phyloP scores from a whole-genome alignment of 768 basidiomycete genomes.

The Podaxis pistillaris region DNA sequence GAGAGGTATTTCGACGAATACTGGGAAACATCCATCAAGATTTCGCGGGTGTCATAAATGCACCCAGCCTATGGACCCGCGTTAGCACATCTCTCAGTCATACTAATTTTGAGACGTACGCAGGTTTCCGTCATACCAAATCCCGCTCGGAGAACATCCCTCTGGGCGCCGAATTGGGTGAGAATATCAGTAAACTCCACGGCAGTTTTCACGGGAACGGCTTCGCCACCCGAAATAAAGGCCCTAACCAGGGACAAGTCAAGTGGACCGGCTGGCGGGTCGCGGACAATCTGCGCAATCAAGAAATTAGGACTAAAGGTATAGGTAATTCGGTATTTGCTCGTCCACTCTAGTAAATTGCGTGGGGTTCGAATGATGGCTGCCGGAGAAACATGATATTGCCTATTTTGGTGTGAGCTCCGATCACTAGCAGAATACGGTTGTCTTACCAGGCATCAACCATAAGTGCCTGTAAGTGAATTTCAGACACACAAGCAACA shows the following conservation, averaged over 20 bases:
- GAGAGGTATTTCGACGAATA: slow-evolving; percentile 5
- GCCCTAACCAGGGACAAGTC: slow-evolving; percentile 1
- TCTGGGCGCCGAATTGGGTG: neutral
- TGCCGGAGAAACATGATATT: slow-evolving; percentile 8
- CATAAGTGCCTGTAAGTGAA: slow-evolving; percentile 10
- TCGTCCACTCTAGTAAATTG: slow-evolving; percentile 7
- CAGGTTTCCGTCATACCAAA: slow-evolving; percentile 13
- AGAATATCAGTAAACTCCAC: slow-evolving; percentile 11
- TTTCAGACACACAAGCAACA: slow-evolving; percentile 11
- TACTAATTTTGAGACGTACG: neutral
- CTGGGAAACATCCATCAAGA: neutral
- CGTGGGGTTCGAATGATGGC: slow-evolving; percentile 5
- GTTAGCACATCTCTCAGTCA: neutral
- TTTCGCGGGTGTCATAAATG: slow-evolving; percentile 11
- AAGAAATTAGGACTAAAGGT: slow-evolving; percentile 12
- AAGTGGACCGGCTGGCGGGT: neutral
- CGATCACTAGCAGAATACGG: neutral
- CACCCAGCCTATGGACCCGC: slow-evolving; percentile 2
- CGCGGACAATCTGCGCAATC: slow-evolving; percentile 9
- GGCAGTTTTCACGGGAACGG: slow-evolving; percentile 8
- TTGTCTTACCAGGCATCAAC: slow-evolving; percentile 6
- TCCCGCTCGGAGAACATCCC: slow-evolving; percentile 12
- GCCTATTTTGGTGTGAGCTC: slow-evolving; percentile 2
- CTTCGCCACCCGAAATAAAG: slow-evolving; percentile 11
- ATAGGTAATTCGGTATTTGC: slow-evolving; percentile 6